Evolutionary conservation across 352 stramenopile genomes (phyloP).

Genomic region (Elongisporangium senticosum): DNA sequence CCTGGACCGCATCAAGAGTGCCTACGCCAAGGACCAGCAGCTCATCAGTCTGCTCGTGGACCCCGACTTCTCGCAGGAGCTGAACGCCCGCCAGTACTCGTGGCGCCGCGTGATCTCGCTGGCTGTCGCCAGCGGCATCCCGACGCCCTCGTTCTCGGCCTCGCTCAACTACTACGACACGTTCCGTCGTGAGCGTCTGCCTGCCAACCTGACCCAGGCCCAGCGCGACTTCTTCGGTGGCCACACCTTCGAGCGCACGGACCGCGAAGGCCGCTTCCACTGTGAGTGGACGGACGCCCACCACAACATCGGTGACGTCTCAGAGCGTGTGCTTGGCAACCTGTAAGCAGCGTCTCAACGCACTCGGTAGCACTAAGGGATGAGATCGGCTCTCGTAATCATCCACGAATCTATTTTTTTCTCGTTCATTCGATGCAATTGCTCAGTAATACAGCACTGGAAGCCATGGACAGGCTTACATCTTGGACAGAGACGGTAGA

Average conservation of each 20-base stretch:
- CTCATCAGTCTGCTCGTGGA: conserved; percentile 97
- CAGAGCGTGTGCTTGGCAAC: conserved; percentile 91
- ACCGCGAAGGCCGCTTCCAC: conserved; percentile 95
- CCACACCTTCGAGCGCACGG: conserved; percentile 97
- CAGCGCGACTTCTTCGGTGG: conserved; percentile 99
- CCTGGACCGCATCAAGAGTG: conserved; percentile 96
- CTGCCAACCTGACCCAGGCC: conserved; percentile 97
- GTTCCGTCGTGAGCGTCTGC: conserved; percentile 93
- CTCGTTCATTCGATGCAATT: neutral
- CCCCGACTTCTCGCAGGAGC: conserved; percentile 93
- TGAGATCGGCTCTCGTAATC: neutral
- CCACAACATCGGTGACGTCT: conserved; percentile 95
- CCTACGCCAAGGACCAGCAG: conserved; percentile 88
- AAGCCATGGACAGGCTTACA: conserved; percentile 22
- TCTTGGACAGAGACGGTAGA: conserved; percentile 63
- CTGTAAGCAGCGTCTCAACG: conserved; percentile 40
- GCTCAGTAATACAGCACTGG: neutral
- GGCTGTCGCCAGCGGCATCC: conserved; percentile 92
- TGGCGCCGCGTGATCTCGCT: conserved; percentile 97
- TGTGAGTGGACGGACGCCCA: conserved; percentile 96
- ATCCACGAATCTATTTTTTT: neutral
- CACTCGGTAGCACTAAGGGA: neutral
- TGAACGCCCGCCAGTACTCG: conserved; percentile 93
- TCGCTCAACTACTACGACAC: conserved; percentile 98
- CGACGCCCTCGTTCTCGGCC: conserved; percentile 86